These are phyloP conservation scores for Tilletia caries DNA, from an alignment of 1,284 basidiomycete genomes.

Conservation along the genomic window DNA sequence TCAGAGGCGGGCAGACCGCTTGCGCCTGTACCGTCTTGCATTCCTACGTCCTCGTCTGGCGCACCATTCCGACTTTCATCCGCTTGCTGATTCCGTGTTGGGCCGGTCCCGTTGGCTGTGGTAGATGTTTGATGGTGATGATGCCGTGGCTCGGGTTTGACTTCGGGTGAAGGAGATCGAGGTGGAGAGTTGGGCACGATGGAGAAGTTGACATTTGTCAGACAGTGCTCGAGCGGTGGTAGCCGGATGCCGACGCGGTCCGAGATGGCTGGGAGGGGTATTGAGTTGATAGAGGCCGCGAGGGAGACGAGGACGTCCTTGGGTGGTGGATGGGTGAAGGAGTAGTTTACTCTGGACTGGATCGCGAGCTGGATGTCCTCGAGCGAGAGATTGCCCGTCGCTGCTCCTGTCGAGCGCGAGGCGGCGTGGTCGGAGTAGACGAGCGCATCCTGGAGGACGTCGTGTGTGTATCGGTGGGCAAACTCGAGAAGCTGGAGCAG, in stretches of 20 bases:
- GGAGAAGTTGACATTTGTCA: conserved; percentile 88
- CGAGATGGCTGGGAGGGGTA: conserved; percentile 83
- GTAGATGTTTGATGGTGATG: not conserved
- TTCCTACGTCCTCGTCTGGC: not conserved
- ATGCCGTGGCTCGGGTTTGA: not conserved
- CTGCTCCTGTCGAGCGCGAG: not conserved
- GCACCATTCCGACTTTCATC: not conserved
- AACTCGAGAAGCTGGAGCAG: conserved; percentile 94
- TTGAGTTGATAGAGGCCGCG: conserved; percentile 83
- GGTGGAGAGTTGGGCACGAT: conserved; percentile 81
- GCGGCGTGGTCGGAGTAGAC: conserved; percentile 87
- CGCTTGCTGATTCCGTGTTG: not conserved
- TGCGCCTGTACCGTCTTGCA: not conserved
- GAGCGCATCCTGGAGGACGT: conserved; percentile 83
- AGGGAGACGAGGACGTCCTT: conserved; percentile 90
- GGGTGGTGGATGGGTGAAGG: conserved; percentile 85
- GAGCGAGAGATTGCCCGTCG: conserved; percentile 60
- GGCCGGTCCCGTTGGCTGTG: not conserved
- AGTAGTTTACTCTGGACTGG: conserved; percentile 88
- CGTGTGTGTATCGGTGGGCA: conserved; percentile 82
- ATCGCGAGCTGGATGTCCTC: conserved; percentile 89
- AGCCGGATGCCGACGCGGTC: conserved; percentile 91
- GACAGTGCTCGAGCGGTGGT: conserved; percentile 74
- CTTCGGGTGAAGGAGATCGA: not conserved
- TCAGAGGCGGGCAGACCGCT: not conserved